These are phyloP conservation scores for Simplicillium aogashimaense DNA, from an alignment of 2,329 filamentous ascomycete genomes.

Conservation along the genomic window DNA sequence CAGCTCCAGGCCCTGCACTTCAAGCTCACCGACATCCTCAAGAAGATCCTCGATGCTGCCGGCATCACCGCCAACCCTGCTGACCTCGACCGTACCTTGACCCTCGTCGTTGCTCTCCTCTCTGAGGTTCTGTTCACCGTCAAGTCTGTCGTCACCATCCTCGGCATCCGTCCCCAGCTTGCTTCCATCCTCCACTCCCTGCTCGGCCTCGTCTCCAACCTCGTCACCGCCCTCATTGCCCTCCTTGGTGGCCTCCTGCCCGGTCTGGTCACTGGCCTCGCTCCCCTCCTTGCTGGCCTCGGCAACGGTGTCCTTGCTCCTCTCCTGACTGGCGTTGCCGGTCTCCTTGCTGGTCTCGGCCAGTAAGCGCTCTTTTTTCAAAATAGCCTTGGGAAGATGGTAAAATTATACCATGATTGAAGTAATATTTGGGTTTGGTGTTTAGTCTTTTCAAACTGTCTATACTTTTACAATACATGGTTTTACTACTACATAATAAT, in stretches of 20 bases:
- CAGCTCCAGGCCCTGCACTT: slow-evolving; percentile 10
- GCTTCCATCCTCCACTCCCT: slow-evolving; percentile 16
- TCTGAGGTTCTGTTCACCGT: slow-evolving; percentile 5
- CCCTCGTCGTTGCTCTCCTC: slow-evolving; percentile 11
- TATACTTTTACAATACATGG: no score
- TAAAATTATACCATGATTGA: no score
- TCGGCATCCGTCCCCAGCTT: slow-evolving; percentile 15
- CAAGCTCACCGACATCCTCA: slow-evolving; percentile 14
- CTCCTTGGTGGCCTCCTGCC: slow-evolving; percentile 14
- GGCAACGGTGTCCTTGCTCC: slow-evolving; percentile 14
- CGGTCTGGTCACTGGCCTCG: slow-evolving; percentile 13
- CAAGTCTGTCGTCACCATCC: slow-evolving; percentile 2
- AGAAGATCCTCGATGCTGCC: slow-evolving; percentile 11
- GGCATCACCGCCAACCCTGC: slow-evolving; percentile 11
- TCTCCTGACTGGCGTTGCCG: slow-evolving; percentile 14
- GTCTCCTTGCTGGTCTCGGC: slow-evolving; percentile 13
- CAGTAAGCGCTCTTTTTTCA: not conserved
- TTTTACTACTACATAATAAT: no score
- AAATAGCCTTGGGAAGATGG: no score
- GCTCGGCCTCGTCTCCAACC: slow-evolving; percentile 15
- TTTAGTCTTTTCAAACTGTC: no score
- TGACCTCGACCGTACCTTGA: slow-evolving; percentile 15
- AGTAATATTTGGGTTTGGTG: no score
- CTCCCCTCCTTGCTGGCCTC: slow-evolving; percentile 16
- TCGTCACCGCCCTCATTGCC: slow-evolving; percentile 13